Percentiles rank a stretch among this genome's conserved stretches.
Conservation (phyloP, 352 stramenopile species). For the Phytophthora constricta region DNA sequence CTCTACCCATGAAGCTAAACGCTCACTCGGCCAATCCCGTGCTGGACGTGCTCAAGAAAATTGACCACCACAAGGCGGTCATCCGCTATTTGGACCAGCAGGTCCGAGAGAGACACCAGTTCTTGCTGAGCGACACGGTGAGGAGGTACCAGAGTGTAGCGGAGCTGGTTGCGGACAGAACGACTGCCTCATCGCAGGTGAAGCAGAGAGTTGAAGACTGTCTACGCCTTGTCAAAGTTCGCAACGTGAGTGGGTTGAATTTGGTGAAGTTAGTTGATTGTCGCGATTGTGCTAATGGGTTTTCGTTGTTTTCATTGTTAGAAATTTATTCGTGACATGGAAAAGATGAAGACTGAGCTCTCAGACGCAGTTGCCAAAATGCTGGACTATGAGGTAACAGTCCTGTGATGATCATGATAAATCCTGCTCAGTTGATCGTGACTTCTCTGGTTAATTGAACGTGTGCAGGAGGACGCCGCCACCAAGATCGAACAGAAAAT, state of each 20-base stretch:
- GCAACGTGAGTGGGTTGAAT: constrained; percentile 63
- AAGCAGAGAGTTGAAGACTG: constrained; percentile 69
- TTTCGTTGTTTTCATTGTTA: constrained; percentile 29
- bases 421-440: constrained; percentile 5
- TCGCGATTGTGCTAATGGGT: neutral
- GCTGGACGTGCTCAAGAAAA: constrained; percentile 80
- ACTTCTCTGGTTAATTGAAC: constrained; percentile 4
- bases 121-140: constrained; percentile 54
- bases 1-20: constrained; percentile 79
- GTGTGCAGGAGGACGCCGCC: constrained; percentile 52
- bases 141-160: constrained; percentile 56
- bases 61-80: constrained; percentile 75
- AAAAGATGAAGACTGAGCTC: constrained; percentile 60
- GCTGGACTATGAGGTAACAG: constrained; percentile 75
- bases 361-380: constrained; percentile 56
- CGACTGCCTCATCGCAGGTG: constrained; percentile 48
- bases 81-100: constrained; percentile 70
- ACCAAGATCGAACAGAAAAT: constrained; percentile 77
- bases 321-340: constrained; percentile 72
- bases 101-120: constrained; percentile 65
- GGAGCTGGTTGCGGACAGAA: constrained; percentile 63
- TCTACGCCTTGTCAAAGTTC: constrained; percentile 73
- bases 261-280: neutral
- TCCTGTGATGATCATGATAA: neutral
- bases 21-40: constrained; percentile 78